A percentile compares a stretch with the other conserved stretches of the same genome.
Conservation (phyloP, 805 yeast species). For the Grigorovia yakushimaensis region DNA sequence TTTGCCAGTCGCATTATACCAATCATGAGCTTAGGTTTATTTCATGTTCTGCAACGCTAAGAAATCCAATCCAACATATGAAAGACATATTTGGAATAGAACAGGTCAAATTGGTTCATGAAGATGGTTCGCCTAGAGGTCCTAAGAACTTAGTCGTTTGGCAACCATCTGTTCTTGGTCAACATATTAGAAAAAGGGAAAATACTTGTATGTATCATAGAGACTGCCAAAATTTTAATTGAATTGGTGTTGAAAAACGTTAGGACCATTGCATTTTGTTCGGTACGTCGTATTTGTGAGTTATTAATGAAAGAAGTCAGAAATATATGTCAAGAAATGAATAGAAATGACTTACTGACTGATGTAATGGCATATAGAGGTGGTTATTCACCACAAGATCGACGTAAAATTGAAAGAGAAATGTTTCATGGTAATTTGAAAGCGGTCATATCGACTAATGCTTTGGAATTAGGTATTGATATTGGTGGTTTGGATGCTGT, state of each 20-base stretch:
- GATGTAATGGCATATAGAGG: conserved; percentile 91
- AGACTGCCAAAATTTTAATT: conserved; percentile 66
- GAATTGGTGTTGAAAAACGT: conserved; percentile 54
- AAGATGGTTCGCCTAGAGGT: conserved; percentile 89
- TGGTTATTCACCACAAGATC: conserved; percentile 79
- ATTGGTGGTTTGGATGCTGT: conserved; percentile 90
- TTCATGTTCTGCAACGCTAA: conserved; percentile 90
- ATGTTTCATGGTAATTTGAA: conserved; percentile 81
- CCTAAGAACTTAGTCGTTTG: conserved; percentile 66
- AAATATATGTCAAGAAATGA: conserved; percentile 36
- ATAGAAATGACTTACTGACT: conserved; percentile 37
- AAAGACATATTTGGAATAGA: conserved; percentile 61
- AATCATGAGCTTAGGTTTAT: conserved; percentile 54
- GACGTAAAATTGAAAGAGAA: conserved; percentile 78
- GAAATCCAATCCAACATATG: conserved; percentile 66
- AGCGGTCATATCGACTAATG: conserved; percentile 91
- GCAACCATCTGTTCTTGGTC: conserved; percentile 73
- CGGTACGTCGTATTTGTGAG: conserved; percentile 79
- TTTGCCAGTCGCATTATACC: conserved; percentile 28
- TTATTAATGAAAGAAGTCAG: conserved; percentile 76
- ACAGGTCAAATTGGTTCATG: conserved; percentile 43
- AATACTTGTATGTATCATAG: conserved; percentile 63
- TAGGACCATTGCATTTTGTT: conserved; percentile 84
- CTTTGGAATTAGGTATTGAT: conserved; percentile 91
- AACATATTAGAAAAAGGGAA: conserved; percentile 45